Percentiles rank a stretch among this genome's conserved stretches.
These are phyloP conservation scores for Nicotiana sylvestris DNA, from an alignment of 257 asterid genomes.

Conservation along the genomic window DNA sequence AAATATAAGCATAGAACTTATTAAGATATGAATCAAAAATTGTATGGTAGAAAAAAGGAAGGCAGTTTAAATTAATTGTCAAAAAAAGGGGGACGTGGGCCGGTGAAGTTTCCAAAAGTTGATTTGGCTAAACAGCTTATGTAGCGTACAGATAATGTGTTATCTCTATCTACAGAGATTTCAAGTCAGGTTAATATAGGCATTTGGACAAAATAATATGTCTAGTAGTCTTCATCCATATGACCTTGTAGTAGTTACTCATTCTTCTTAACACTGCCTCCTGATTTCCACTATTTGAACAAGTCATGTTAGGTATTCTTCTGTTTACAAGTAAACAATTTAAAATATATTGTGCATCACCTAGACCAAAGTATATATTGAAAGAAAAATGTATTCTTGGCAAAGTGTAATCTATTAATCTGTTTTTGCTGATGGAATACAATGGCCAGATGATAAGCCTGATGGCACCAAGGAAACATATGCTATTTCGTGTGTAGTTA, in stretches of 20 bases:
- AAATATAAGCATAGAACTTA: background rate
- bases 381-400: background rate
- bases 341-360: background rate
- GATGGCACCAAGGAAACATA: background rate
- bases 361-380: background rate
- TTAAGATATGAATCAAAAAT: background rate
- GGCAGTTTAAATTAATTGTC: background rate
- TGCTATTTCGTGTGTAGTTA: conserved; percentile 21
- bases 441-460: conserved; percentile 5
- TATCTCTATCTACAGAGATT: background rate
- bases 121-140: background rate
- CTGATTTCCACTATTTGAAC: background rate
- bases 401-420: background rate
- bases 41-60: background rate
- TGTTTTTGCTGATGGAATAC: background rate
- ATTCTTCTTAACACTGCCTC: background rate
- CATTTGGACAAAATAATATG: background rate
- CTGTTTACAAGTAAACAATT: background rate
- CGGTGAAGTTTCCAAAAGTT: background rate
- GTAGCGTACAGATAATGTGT: background rate
- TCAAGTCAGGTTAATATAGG: background rate
- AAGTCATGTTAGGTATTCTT: background rate
- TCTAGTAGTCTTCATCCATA: background rate
- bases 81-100: background rate
- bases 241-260: background rate